phyloP scores from a whole-genome alignment of 768 basidiomycete species.

The Chalciporus chontae region DNA sequence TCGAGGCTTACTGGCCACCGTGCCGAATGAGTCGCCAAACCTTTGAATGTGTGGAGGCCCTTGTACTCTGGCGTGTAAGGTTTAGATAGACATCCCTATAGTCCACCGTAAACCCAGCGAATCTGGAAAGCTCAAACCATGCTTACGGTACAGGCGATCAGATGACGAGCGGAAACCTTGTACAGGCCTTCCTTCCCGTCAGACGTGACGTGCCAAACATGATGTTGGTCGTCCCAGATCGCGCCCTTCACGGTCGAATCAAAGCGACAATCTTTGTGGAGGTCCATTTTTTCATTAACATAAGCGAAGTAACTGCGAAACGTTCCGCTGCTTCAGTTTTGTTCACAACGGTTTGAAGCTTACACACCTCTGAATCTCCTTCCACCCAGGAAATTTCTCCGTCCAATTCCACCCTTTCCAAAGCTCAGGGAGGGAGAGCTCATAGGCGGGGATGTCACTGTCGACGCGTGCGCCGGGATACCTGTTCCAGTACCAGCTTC shows the following conservation, averaged over 20 bases:
- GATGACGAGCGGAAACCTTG: slow-evolving; percentile 4
- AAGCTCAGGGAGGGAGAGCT: slow-evolving; percentile 8
- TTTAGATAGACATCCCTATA: slow-evolving; percentile 1
- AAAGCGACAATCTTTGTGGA: slow-evolving; percentile 12
- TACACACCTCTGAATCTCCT: slow-evolving; percentile 4
- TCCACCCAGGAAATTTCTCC: slow-evolving; percentile 6
- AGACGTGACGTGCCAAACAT: slow-evolving; percentile 5
- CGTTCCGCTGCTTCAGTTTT: not conserved
- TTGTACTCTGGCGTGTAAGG: slow-evolving; percentile 4
- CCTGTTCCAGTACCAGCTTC: slow-evolving; percentile 12
- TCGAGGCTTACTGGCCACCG: slow-evolving; percentile 8
- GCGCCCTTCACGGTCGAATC: slow-evolving; percentile 9
- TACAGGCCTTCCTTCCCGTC: slow-evolving; percentile 2
- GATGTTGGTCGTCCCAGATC: slow-evolving; percentile 7
- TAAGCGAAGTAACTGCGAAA: slow-evolving; percentile 7
- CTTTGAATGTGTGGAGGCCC: slow-evolving; percentile 6
- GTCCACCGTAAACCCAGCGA: not conserved
- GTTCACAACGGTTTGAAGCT: not conserved
- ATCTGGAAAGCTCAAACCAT: too few relatives aligned
- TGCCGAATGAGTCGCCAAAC: not conserved
- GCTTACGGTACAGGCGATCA: slow-evolving; percentile 8
- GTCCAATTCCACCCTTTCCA: slow-evolving; percentile 16
- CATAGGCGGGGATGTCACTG: slow-evolving; percentile 7
- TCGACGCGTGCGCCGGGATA: slow-evolving; percentile 14
- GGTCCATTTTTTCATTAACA: slow-evolving; percentile 7